phyloP scores from a whole-genome alignment of 441 rosid species.

The Mallotus repandus region DNA sequence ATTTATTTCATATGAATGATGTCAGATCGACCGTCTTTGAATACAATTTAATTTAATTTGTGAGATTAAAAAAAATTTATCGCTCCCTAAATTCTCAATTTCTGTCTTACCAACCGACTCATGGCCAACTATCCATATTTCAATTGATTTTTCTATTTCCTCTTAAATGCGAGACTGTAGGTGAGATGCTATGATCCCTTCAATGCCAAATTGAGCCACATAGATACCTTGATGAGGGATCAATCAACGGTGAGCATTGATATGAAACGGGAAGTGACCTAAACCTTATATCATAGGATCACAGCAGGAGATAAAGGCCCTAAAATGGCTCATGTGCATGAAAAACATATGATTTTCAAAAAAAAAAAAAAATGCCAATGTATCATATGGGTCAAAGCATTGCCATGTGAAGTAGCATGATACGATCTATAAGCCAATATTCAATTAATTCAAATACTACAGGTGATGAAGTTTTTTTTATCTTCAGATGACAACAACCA shows the following conservation, averaged over 20 bases:
- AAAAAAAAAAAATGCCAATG: constrained; percentile 1
- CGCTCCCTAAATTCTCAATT: not conserved
- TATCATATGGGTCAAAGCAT: constrained; percentile 14
- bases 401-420: constrained; percentile 22
- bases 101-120: not conserved
- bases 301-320: not conserved
- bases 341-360: constrained; percentile 7
- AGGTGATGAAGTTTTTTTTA: constrained; percentile 16
- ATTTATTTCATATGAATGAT: too few species aligned
- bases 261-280: not conserved
- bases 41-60: too few species aligned
- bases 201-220: not conserved
- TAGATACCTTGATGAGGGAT: not conserved
- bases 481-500: constrained; percentile 17
- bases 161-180: too few species aligned
- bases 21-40: too few species aligned
- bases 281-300: not conserved
- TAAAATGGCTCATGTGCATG: constrained; percentile 11
- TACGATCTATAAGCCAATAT: constrained; percentile 2
- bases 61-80: too few species aligned
- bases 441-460: constrained; percentile 23
- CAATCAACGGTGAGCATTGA: constrained; percentile 4
- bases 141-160: not conserved
- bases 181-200: not conserved
- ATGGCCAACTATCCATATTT: not conserved